A percentile compares a stretch with the other conserved stretches of the same genome.
These are phyloP conservation scores for Xylariaceae sp. DNA, from an alignment of 2,329 filamentous ascomycete species.

Conservation along the genomic window DNA sequence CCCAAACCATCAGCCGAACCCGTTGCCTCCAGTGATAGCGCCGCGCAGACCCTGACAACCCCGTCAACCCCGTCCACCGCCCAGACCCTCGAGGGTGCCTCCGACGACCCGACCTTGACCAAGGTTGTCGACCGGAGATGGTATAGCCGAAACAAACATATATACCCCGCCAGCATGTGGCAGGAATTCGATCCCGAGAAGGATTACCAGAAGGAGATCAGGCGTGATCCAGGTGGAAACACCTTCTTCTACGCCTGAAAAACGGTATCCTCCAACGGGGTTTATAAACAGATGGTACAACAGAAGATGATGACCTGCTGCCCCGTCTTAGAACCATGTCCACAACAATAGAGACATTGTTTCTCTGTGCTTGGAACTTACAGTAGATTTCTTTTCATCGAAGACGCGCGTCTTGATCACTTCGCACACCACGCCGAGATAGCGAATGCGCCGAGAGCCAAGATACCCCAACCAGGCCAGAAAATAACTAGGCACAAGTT, in stretches of 20 bases:
- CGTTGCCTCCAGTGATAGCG: conserved; percentile 24
- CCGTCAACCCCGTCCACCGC: conserved; percentile 37
- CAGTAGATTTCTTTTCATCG: not conserved
- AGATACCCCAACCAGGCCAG: conserved; percentile 53
- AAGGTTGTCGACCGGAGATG: conserved; percentile 95
- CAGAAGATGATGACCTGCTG: not conserved
- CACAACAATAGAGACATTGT: not conserved
- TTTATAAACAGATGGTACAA: not conserved
- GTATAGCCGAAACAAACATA: conserved; percentile 98
- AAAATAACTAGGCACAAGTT: conserved; percentile 46
- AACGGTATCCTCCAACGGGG: conserved; percentile 16
- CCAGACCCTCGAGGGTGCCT: conserved; percentile 63
- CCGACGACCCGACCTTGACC: conserved; percentile 73
- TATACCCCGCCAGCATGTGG: conserved; percentile 94
- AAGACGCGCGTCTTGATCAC: conserved; percentile 1
- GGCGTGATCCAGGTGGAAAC: conserved; percentile 83
- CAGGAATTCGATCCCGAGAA: conserved; percentile 88
- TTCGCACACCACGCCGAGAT: conserved; percentile 35
- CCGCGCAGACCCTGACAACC: conserved; percentile 19
- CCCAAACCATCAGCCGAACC: conserved; percentile 27
- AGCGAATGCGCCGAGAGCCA: conserved; percentile 36
- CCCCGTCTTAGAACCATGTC: not conserved
- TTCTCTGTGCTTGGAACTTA: not conserved
- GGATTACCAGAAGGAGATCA: conserved; percentile 71
- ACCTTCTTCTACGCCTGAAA: conserved; percentile 74